phyloP scores from a whole-genome alignment of 2,329 filamentous ascomycete species.

The Ophiosphaerella korrae region DNA sequence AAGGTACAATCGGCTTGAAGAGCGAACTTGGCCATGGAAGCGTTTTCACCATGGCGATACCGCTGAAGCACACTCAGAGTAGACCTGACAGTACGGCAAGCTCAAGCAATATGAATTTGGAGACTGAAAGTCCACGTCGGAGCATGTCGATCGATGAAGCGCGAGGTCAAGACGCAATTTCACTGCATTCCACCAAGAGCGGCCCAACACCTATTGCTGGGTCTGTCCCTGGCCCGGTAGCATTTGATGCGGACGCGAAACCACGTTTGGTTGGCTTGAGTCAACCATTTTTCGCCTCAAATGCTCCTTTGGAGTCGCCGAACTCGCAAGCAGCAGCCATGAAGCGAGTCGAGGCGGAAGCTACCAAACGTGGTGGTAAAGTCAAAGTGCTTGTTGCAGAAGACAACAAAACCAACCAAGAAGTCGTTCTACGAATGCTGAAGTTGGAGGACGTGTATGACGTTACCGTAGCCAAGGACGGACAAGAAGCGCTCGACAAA shows the following conservation, averaged over 20 bases:
- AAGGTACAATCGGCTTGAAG: conserved; percentile 72
- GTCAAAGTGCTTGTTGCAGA: conserved; percentile 87
- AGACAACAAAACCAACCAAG: conserved; percentile 63
- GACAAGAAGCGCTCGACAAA: conserved; percentile 82
- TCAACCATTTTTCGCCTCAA: conserved; percentile 75
- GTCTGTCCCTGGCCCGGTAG: conserved; percentile 38
- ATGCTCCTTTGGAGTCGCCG: conserved; percentile 55
- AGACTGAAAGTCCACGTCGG: conserved; percentile 28
- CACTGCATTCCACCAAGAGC: conserved; percentile 39
- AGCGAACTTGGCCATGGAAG: conserved; percentile 77
- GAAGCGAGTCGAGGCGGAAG: conserved; percentile 67
- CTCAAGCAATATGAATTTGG: conserved; percentile 38
- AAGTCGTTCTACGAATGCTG: conserved; percentile 64
- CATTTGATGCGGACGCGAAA: conserved; percentile 66
- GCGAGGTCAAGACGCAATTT: conserved; percentile 37
- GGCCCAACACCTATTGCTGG: conserved; percentile 21
- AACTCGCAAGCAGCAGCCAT: conserved; percentile 69
- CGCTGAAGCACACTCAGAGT: conserved; percentile 75
- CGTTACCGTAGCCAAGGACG: conserved; percentile 78
- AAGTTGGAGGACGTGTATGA: conserved; percentile 83
- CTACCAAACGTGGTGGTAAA: conserved; percentile 60
- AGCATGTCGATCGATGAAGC: conserved; percentile 36
- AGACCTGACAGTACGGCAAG: conserved; percentile 60
- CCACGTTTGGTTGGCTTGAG: conserved; percentile 82
- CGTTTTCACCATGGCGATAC: conserved; percentile 81